Conservation (phyloP, 768 basidiomycete species). For the Jaapia argillacea region DNA sequence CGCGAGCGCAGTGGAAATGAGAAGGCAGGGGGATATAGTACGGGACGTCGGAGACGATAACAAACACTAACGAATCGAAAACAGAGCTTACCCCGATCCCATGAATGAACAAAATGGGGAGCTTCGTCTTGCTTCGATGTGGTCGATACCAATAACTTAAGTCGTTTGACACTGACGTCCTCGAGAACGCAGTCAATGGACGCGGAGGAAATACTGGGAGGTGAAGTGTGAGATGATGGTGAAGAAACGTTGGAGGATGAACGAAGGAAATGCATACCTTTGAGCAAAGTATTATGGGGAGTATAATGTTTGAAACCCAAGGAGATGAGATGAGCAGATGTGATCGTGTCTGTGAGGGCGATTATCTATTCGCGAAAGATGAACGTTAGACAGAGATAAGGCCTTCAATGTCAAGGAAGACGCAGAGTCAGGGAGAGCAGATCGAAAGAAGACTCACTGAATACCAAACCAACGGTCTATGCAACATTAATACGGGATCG, state of each 20-base stretch:
- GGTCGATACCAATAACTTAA: conserved; percentile 40
- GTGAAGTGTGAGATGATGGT: conserved; percentile 8
- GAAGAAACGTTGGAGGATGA: too few species aligned
- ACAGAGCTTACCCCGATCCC: conserved; percentile 54
- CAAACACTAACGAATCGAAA: not conserved
- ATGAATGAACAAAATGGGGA: conserved; percentile 55
- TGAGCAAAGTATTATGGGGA: conserved; percentile 12
- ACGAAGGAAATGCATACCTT: too few species aligned
- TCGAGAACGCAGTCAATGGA: conserved; percentile 34
- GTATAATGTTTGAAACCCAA: conserved; percentile 49
- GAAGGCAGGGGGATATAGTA: not conserved
- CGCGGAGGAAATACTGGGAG: conserved; percentile 45
- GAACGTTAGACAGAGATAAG: not conserved
- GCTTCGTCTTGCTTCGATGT: conserved; percentile 34
- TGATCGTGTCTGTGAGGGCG: conserved; percentile 34
- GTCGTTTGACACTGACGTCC: conserved; percentile 20
- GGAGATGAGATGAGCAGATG: conserved; percentile 25
- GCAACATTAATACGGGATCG: conserved; percentile 44
- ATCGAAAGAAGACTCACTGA: conserved; percentile 19
- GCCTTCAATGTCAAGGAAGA: not conserved
- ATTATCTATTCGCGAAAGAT: conserved; percentile 34
- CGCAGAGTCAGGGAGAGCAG: not conserved
- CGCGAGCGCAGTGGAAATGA: not conserved
- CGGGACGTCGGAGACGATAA: conserved; percentile 1
- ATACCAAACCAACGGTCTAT: conserved; percentile 61